Base-by-base conservation (phyloP, 768 basidiomycete species). In the Mycena belliarum region DNA sequence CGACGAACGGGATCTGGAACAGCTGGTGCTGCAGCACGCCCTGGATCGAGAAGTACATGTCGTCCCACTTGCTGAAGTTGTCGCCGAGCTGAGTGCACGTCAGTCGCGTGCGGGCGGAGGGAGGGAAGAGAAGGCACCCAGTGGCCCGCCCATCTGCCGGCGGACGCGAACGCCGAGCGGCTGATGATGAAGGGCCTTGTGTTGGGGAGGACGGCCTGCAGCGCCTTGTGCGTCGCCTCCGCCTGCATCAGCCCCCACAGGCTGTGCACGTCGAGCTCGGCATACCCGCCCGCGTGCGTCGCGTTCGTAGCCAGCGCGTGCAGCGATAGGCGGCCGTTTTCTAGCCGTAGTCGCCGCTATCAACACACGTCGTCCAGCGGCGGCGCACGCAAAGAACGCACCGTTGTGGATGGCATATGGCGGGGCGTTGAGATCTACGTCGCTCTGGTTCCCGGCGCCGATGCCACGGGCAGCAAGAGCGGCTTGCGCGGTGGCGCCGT, bases 1-100 rank as follows among this genome's bases (percentile, higher is more conserved):
- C 91, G 18, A 92, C 89, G 74, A 92, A 87, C 0, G 91, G 91
- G 58, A 91, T 87, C 63, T 88, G 86, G 80, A 87, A 92, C 15
- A 92, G 72, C 70, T 91, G 88, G 81, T 93, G 92, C 69, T 92
- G 89, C 20, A 93, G 77, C 20, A 89, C 74, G 18, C 89, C 89
- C 73, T 91, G 83, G 50, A 92, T 87, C 60, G 78, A 87, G 66
- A 81, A 75, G 59, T 81, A 76, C 77, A 92, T 79, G 71, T 87
- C 89, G 46, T 82, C 71, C 89, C 91, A 93, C 57, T 81, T 80
- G 66, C 86, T 87, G 68, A 77, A 84, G 67, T 91, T 91, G 70
- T 93, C 91, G 1, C 91, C 89, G 24, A 91, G 79, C 85, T 87
- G 4, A 29, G 18, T 45, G n/a, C n/a, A n/a, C 6, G 9, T 32